Evolutionary conservation across 371 early-diverging fungal species (phyloP), one percentile per base, ranked within the genome.

Genomic region (Mortierella sp.): DNA sequence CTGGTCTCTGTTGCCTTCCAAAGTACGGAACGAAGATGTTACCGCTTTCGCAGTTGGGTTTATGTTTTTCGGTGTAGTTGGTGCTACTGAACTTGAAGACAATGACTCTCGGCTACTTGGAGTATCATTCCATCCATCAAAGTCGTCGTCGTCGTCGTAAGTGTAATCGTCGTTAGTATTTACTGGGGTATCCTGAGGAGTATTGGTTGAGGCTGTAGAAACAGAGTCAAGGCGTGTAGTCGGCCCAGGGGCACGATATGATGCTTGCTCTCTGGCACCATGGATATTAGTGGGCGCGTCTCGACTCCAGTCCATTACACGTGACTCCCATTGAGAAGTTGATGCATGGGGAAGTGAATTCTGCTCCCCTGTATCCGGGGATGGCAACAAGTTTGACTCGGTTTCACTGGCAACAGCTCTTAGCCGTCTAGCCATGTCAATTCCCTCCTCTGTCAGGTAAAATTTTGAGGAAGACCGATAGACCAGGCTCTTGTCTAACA

Each of bases 391-490:
- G 15, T 6, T 21, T 1, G 65, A 33, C 15, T 64, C 72, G 11
- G 45, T 13, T 22, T 53, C 55, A 11, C 11, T 41, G 15, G 50
- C 59, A 52, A 79, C 76, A 1, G 73, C 67, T 47, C 79, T 84
- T 28, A 94, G 77, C 41, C 84, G 83, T 41, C 76, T 38, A 0
- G 94, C 95, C 64, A 95, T 85, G 0, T 77, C 85, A 6, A 77
- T 38, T 0, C 97, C 97, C 32, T 92, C 89, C 3, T 93, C 94
- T 0, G 97, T 93, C 57, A 97, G 72, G n/a, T 81, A 81, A 66
- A 87, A 97, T 33, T 85, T 86, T 32, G 77, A 79, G 5, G 93
- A 91, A 32, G 87, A 84, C 48, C 88, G 87, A 60, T 90, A 90
- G 5, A 96, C 94, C 28, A 93, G 86, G 11, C 85, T 92, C 28